phyloP scores from a whole-genome alignment of 441 rosid genomes.

The Isatis lusitanica region DNA sequence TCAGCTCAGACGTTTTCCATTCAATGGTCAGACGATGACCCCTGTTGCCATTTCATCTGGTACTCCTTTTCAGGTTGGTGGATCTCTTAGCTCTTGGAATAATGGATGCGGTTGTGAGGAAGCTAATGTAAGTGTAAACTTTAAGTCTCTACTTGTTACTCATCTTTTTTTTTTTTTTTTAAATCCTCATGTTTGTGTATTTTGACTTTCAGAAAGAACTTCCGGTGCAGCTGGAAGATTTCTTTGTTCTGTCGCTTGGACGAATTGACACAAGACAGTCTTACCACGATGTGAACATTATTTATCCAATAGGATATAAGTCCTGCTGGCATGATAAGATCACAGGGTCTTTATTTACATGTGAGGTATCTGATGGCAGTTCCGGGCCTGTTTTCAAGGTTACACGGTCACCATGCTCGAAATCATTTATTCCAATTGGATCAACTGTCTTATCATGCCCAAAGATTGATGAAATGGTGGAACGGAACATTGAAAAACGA shows the following conservation, averaged over 20 bases:
- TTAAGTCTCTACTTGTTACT: neutral
- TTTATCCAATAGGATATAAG: slow-evolving; percentile 85
- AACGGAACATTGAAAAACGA: slow-evolving; percentile 42
- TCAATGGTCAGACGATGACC: slow-evolving; percentile 44
- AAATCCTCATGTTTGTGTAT: slow-evolving; percentile 19
- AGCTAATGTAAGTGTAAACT: slow-evolving; percentile 54
- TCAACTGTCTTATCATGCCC: slow-evolving; percentile 60
- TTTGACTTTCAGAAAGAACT: slow-evolving; percentile 68
- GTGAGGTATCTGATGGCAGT: slow-evolving; percentile 90
- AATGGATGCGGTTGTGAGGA: slow-evolving; percentile 40
- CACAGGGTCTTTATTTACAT: slow-evolving; percentile 82
- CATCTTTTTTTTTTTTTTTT: neutral
- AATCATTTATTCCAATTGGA: slow-evolving; percentile 57
- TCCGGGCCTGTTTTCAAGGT: slow-evolving; percentile 90
- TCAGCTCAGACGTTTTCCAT: slow-evolving; percentile 43
- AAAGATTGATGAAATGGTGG: slow-evolving; percentile 38
- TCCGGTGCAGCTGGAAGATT: slow-evolving; percentile 93
- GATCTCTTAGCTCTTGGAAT: slow-evolving; percentile 45
- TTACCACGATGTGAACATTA: slow-evolving; percentile 67
- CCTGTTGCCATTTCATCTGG: slow-evolving; percentile 39
- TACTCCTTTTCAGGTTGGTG: slow-evolving; percentile 41
- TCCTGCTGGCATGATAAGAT: slow-evolving; percentile 98
- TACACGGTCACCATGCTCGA: slow-evolving; percentile 80
- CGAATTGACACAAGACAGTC: slow-evolving; percentile 76
- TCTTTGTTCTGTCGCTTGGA: slow-evolving; percentile 86